phyloP scores from a whole-genome alignment of 345 rosid species.

The Lepidium didymum region DNA sequence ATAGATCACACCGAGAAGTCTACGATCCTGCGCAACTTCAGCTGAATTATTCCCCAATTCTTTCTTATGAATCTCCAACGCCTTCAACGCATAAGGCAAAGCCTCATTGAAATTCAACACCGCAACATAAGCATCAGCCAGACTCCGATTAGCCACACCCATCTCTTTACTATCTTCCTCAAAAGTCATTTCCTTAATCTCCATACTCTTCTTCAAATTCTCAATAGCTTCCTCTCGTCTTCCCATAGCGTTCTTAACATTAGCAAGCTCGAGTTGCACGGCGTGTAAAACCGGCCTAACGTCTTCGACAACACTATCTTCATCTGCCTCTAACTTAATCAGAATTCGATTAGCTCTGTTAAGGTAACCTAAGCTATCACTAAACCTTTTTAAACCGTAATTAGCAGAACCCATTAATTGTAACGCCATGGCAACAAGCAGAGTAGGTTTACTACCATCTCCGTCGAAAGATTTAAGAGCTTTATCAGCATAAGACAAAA shows the following conservation, averaged over 20 bases:
- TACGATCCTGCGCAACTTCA: conserved; percentile 84
- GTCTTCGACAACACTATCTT: conserved; percentile 36
- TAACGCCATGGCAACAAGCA: conserved; percentile 66
- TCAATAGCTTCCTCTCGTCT: conserved; percentile 85
- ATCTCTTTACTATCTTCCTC: conserved; percentile 72
- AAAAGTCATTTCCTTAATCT: conserved; percentile 64
- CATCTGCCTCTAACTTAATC: conserved; percentile 51
- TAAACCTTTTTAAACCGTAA: conserved; percentile 61
- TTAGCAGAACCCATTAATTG: conserved; percentile 74
- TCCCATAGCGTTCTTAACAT: conserved; percentile 86
- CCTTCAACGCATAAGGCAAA: conserved; percentile 59
- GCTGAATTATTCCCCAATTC: conserved; percentile 68
- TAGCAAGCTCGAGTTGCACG: conserved; percentile 68
- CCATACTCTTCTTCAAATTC: conserved; percentile 64
- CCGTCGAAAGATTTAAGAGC: conserved; percentile 61
- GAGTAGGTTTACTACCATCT: conserved; percentile 37
- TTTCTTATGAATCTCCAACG: conserved; percentile 65
- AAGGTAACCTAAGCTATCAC: conserved; percentile 70
- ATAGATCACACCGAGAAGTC: conserved; percentile 79
- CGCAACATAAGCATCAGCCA: conserved; percentile 78
- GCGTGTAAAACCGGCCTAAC: conserved; percentile 67
- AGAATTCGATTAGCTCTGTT: conserved; percentile 70
- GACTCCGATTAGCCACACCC: conserved; percentile 61
- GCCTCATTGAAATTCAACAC: conserved; percentile 88
- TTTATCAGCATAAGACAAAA: conserved; percentile 53